Evolutionary conservation across 306 rosid species (phyloP), one percentile per base, ranked within the genome.

Genomic region (Heteromeles arbutifolia): DNA sequence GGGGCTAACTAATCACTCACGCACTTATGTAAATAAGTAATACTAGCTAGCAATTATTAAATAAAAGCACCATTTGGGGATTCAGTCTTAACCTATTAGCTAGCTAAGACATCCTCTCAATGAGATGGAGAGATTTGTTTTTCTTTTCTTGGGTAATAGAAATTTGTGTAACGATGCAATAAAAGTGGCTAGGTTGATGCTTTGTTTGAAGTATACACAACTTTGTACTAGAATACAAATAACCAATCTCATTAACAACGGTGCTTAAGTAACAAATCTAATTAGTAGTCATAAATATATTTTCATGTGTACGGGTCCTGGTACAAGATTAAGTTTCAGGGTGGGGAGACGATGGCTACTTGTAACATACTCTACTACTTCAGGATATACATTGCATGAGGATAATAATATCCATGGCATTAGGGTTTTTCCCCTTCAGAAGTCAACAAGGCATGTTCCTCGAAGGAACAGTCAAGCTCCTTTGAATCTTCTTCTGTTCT

Each of bases 311-410:
- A 17, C 62, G 74, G 74, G 31, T 72, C 64, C 14, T 54, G 52
- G 65, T 72, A 72, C 65, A 71, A 54, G 50, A 53, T 70, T 63
- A 63, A 28, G 67, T 32, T 32, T 11, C 59, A 74, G 29, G 61
- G 61, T 74, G 43, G 53, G 75, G 64, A 73, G 37, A 32, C 53
- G 58, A 26, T 53, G 70, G 58, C 4, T 54, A 48, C 88, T 84
- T 77, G 79, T 59, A 72, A 67, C 63, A 29, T 72, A 84, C 87
- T 81, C 76, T 5, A 54, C 18, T 24, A 41, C 53, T 57, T 37
- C 37, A 34, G 28, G 19, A 74, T 39, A 76, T 89, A 57, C 89
- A 87, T 14, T 83, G 93, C 74, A 87, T 67, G 80, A 45, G 76
- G 90, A 75, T 73, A 6, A 57, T n/a, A 57, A n/a, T 57, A n/a